These are phyloP conservation scores for Dictyostelium citrinum DNA, from an alignment of 78 protist species.

Conservation along the genomic window DNA sequence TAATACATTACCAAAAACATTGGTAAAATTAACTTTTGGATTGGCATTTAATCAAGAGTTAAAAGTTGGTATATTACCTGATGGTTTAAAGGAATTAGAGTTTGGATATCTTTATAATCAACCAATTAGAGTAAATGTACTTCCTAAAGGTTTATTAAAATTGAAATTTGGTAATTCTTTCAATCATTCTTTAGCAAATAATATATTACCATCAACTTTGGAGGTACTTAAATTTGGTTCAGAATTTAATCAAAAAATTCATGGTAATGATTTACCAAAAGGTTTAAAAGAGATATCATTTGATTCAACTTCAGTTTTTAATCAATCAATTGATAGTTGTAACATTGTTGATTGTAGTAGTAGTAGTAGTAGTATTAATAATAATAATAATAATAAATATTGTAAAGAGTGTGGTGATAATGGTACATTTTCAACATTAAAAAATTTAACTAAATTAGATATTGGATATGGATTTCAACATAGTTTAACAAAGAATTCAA, in stretches of 20 bases:
- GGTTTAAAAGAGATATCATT: background rate
- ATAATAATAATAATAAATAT: no score
- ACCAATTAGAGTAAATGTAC: background rate
- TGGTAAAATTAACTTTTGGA: background rate
- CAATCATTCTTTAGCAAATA: background rate
- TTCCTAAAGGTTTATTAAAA: background rate
- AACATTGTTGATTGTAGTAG: background rate
- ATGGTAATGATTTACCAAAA: background rate
- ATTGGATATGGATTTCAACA: background rate
- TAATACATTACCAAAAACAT: background rate
- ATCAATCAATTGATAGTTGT: background rate
- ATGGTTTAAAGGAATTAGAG: background rate
- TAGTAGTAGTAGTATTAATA: background rate
- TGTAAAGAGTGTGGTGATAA: background rate
- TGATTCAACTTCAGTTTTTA: background rate
- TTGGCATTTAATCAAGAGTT: background rate
- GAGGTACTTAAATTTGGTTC: background rate
- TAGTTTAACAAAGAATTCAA: background rate
- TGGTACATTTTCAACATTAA: background rate
- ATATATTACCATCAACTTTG: background rate
- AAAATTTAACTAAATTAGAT: background rate
- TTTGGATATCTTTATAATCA: slow-evolving; percentile 15
- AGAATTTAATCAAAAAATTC: background rate
- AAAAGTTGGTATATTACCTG: background rate
- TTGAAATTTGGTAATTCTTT: slow-evolving; percentile 20